Evolutionary conservation across 2,329 filamentous ascomycete genomes (phyloP), one percentile per base, ranked within the genome.

Genomic region (Aspergillus sp.): DNA sequence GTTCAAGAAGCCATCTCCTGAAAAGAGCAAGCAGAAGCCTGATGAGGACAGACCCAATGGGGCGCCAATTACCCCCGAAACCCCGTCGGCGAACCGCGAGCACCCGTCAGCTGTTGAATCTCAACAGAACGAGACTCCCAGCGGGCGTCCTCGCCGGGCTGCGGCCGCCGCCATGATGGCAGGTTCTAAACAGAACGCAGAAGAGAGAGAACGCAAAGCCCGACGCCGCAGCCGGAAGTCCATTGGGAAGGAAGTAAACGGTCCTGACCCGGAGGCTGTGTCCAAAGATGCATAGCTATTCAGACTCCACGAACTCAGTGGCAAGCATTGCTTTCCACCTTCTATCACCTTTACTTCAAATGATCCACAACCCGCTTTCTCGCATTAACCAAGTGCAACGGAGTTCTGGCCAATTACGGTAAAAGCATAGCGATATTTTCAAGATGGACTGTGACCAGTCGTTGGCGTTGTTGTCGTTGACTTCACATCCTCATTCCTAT

Each of bases 111-210:
- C 50, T 5, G 19, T 49, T 2, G 52, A 56, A 7, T 38, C 47
- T 4, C 23, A 16, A 14, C 31, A 44, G 20, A 45, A 34, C 10
- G 49, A 48, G 21, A 59, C 57, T 1, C 57, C 60, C 3, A 53
- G 56, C 7, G 58, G 60, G 16, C 60, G 62, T 19, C 62, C 62
- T 4, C 61, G 61, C 36, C 59, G 61, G 16, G 59, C 59, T 21
- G 62, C 59, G 10, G 58, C 62, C 11, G 56, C 57, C 7, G 57
- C 59, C 6, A 43, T 63, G 32, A 57, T 63, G 45, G 60, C 55
- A 5, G 56, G 55, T 13, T 61, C 60, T 14, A 55, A 63, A 42
- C 50, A 41, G 11, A 53, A 61, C 14, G 60, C 59, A 2, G 54
- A 63, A 32, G 52, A 60, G 44, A 51, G 60, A 14, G 58, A 60